Base-by-base conservation (phyloP, 345 rosid genomes). In the Theobroma cacao region DNA sequence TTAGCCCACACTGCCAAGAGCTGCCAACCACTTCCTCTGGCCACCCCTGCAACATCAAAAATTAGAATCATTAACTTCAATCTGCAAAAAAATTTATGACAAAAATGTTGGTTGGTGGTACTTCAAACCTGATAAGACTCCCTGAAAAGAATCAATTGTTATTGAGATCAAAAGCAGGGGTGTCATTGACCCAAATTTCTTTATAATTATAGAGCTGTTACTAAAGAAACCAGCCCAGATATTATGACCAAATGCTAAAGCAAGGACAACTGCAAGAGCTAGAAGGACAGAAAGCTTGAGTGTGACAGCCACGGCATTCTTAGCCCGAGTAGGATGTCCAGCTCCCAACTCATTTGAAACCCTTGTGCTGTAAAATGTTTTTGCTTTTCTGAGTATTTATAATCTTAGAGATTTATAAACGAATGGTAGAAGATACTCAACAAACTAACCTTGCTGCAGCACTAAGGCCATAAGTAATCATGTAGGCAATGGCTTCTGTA, bases 261-360 rank as follows among this genome's bases (percentile, higher is more conserved):
- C 81, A 24, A 87, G 36, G 56, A 87, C 90, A 76, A 90, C 77
- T 0, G 66, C 34, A 0, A 93, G 78, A 17, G 87, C 91, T 72
- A 92, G 93, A 41, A 84, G 73, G 61, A 89, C 28, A 5, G 93
- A 82, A 74, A 93, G 85, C 84, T 85, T 87, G 41, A 91, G 64
- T 28, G 88, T 81, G 65, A 87, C 84, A 0, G 22, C 77, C 85
- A 87, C 88, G 17, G 93, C 94, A 11, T 76, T 87, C 80, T 88
- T 90, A 14, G 97, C 97, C 53, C 72, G 68, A 6, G 58, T 48
- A 11, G 87, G 68, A 33, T 83, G 80, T 65, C 82, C 96, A 0
- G 96, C 93, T 81, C 96, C 98, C 71, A 92, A 66, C 72, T 92
- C 96, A 53, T 95, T 93, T 1, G 98, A 91, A 75, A 95, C 94